Conservation (phyloP, 1,139 yeast genomes). For the Pichia sp. region DNA sequence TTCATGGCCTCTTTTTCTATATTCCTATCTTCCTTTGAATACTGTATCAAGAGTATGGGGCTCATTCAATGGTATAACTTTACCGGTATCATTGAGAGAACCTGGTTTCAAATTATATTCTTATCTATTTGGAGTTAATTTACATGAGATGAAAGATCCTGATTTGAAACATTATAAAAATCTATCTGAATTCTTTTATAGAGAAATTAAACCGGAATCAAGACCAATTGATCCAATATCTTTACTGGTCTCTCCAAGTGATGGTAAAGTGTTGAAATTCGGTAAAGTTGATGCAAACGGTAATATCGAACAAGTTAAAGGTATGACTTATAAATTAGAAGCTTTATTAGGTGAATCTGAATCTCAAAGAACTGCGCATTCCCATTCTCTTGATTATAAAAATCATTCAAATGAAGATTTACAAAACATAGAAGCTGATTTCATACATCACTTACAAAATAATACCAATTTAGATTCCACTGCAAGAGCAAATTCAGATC, state of each 20-base stretch:
- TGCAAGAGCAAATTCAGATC: conserved; percentile 1
- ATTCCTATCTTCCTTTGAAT: conserved; percentile 85
- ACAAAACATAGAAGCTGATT: not conserved
- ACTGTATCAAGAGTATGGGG: conserved; percentile 96
- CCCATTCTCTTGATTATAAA: conserved; percentile 4
- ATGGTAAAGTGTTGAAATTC: conserved; percentile 81
- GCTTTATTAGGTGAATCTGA: conserved; percentile 68
- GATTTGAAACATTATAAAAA: conserved; percentile 70
- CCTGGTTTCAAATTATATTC: conserved; percentile 81
- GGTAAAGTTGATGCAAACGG: conserved; percentile 73
- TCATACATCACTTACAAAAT: conserved; percentile 15
- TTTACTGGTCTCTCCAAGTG: conserved; percentile 83
- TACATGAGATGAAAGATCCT: conserved; percentile 83
- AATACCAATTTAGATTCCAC: conserved; percentile 16
- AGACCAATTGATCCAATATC: conserved; percentile 65
- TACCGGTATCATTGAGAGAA: conserved; percentile 84
- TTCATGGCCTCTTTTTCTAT: conserved; percentile 85
- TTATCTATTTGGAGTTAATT: conserved; percentile 74
- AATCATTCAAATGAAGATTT: not conserved
- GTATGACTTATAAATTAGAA: conserved; percentile 86
- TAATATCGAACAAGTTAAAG: conserved; percentile 94
- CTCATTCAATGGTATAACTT: conserved; percentile 66
- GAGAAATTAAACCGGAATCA: conserved; percentile 70
- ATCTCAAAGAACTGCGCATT: conserved; percentile 40
- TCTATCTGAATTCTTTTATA: conserved; percentile 84